phyloP scores from a whole-genome alignment of 169 alveolate genomes.

The Toxoplasma gondii region DNA sequence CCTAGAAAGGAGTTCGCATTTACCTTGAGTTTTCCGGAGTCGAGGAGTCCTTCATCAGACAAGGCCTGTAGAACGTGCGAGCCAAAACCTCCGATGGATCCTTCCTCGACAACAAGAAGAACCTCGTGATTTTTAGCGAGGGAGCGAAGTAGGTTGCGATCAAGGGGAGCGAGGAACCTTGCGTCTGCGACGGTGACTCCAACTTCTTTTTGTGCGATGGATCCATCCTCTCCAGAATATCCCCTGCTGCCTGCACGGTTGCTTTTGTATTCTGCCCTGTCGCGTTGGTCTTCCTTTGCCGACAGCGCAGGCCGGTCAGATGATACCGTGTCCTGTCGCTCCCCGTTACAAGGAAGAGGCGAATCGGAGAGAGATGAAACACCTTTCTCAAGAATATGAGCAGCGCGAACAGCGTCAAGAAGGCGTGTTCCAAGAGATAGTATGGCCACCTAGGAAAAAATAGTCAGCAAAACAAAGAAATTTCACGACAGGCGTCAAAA shows the following conservation, averaged over 20 bases:
- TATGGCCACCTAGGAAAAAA: slow-evolving; percentile 51
- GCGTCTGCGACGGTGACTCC: slow-evolving; percentile 74
- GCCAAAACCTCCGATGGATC: slow-evolving; percentile 79
- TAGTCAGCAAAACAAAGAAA: neutral
- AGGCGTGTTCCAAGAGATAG: slow-evolving; percentile 62
- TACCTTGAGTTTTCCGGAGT: slow-evolving; percentile 21
- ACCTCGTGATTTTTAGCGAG: slow-evolving; percentile 64
- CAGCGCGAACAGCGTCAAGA: slow-evolving; percentile 52
- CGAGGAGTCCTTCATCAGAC: slow-evolving; percentile 50
- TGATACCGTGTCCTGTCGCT: too few relatives aligned
- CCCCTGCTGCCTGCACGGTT: neutral
- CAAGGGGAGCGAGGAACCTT: slow-evolving; percentile 78
- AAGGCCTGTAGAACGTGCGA: slow-evolving; percentile 40
- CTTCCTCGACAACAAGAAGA: slow-evolving; percentile 76
- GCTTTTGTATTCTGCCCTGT: neutral
- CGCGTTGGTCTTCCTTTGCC: too few relatives aligned
- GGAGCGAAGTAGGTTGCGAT: slow-evolving; percentile 51
- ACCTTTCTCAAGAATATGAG: slow-evolving; percentile 3
- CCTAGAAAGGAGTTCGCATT: too few relatives aligned
- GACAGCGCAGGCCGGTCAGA: too few relatives aligned
- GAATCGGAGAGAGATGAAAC: neutral
- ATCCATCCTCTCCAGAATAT: slow-evolving; percentile 1
- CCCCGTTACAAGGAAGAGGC: too few relatives aligned
- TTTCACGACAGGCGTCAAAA: neutral
- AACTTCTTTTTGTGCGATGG: slow-evolving; percentile 1